Evolutionary conservation across 192 early-diverging fungal genomes (phyloP).

Genomic region (Coemansia sp.): DNA sequence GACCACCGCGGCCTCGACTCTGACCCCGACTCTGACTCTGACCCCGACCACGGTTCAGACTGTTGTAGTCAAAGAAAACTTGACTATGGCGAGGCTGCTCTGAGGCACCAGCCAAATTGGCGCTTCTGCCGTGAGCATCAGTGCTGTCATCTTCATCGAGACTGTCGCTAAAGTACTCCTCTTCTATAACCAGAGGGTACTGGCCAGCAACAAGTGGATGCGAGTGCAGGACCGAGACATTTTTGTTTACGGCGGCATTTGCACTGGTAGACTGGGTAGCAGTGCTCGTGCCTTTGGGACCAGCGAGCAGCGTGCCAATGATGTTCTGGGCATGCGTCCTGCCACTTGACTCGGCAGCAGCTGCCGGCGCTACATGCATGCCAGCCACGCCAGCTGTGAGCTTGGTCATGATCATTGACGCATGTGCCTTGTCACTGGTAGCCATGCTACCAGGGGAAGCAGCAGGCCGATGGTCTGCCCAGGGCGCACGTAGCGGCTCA

Average conservation of each 20-base stretch:
- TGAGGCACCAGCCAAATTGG: neutral
- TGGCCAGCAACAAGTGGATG: constrained; percentile 39
- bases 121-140: neutral
- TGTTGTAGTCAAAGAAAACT: constrained; percentile 28
- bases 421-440: constrained; percentile 18
- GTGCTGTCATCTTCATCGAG: constrained; percentile 37
- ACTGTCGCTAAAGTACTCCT: constrained; percentile 49
- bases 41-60: neutral
- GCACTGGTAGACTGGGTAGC: neutral
- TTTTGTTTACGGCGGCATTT: neutral
- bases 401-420: constrained; percentile 32
- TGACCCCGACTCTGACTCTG: constrained; percentile 8
- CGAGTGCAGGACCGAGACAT: constrained; percentile 8
- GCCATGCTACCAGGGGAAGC: neutral
- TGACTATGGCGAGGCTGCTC: constrained; percentile 6
- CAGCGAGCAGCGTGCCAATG: constrained; percentile 41
- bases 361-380: neutral
- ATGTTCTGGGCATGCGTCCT: constrained; percentile 37
- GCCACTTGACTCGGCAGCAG: neutral
- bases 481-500: constrained; percentile 38
- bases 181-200: constrained; percentile 41
- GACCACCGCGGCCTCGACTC: constrained; percentile 11
- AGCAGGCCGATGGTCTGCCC: constrained; percentile 12
- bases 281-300: constrained; percentile 19
- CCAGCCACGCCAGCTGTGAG: constrained; percentile 15